A percentile compares a stretch with the other conserved stretches of the same genome.
Conservation (phyloP, 2,329 filamentous ascomycete genomes). For the Pseudogymnoascus destructans region DNA sequence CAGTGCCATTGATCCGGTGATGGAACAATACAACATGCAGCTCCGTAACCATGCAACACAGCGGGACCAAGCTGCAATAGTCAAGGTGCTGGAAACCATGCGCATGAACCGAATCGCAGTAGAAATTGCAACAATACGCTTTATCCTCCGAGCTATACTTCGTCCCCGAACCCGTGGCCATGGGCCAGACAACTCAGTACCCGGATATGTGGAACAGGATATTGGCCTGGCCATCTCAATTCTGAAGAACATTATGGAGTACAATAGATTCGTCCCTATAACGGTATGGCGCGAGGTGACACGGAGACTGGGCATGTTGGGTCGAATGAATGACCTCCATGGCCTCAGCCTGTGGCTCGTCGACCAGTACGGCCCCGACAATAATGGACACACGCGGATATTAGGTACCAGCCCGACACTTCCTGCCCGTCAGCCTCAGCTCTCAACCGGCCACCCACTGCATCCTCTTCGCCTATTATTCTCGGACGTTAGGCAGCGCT, state of each 20-base stretch:
- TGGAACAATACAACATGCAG: conserved; percentile 34
- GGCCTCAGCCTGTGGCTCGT: conserved; percentile 38
- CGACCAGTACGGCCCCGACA: conserved; percentile 26
- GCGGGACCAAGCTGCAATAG: conserved; percentile 24
- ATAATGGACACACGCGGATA: background rate
- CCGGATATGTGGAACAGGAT: conserved; percentile 25
- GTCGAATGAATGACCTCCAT: conserved; percentile 37
- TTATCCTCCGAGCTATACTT: conserved; percentile 30
- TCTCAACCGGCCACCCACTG: conserved; percentile 17
- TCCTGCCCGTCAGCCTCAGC: conserved; percentile 12
- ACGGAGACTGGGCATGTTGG: conserved; percentile 44
- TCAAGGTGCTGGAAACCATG: conserved; percentile 34
- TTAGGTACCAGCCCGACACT: conserved; percentile 11
- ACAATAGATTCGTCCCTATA: conserved; percentile 30
- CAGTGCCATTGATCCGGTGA: conserved; percentile 26
- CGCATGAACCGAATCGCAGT: conserved; percentile 31
- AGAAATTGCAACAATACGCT: conserved; percentile 31
- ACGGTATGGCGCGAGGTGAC: conserved; percentile 44
- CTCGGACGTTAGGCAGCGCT: conserved; percentile 30
- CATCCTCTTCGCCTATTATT: conserved; percentile 32
- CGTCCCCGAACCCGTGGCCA: conserved; percentile 25
- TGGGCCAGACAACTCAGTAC: conserved; percentile 13
- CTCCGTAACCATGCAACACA: conserved; percentile 29
- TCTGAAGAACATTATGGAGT: conserved; percentile 34
- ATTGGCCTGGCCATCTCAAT: conserved; percentile 30